These are phyloP conservation scores for Naumovozyma dairenensis DNA, from an alignment of 805 yeast species.

Conservation along the genomic window DNA sequence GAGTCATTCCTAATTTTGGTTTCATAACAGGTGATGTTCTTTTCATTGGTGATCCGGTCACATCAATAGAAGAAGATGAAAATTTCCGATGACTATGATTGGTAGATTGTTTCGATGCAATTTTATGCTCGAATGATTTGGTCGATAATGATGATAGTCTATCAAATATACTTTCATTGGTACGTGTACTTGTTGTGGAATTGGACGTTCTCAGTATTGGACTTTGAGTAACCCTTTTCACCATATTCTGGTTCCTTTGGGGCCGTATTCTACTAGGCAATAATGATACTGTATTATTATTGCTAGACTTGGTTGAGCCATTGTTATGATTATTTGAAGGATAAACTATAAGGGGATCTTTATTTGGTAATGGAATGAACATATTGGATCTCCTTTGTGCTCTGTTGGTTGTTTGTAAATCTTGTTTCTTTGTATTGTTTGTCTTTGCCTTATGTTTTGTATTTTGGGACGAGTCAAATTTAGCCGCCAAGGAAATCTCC, in stretches of 20 bases:
- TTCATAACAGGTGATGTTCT: conserved; percentile 11
- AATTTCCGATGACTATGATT: conserved; percentile 5
- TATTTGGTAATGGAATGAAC: conserved; percentile 29
- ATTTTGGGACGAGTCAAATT: not conserved
- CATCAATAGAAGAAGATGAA: conserved; percentile 18
- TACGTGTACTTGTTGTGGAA: conserved; percentile 1
- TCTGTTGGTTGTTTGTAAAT: not conserved
- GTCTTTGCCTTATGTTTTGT: not conserved
- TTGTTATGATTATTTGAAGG: not conserved
- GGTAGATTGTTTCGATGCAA: conserved; percentile 3
- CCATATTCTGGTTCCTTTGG: not conserved
- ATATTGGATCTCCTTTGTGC: conserved; percentile 24
- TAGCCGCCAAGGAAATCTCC: not conserved
- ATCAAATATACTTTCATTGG: conserved; percentile 22
- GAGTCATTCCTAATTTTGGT: too few relatives aligned
- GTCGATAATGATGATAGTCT: conserved; percentile 23
- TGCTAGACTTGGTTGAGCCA: not conserved
- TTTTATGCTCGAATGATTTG: conserved; percentile 26
- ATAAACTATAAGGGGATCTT: conserved; percentile 23
- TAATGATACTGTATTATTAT: not conserved
- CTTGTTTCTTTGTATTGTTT: not conserved
- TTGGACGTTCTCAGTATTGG: conserved; percentile 2
- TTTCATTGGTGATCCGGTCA: conserved; percentile 24
- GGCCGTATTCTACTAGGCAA: too few relatives aligned
- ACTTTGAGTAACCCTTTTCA: conserved; percentile 3